Evolutionary conservation across 768 basidiomycete genomes (phyloP).

Genomic region (Melanogaster broomeanus): DNA sequence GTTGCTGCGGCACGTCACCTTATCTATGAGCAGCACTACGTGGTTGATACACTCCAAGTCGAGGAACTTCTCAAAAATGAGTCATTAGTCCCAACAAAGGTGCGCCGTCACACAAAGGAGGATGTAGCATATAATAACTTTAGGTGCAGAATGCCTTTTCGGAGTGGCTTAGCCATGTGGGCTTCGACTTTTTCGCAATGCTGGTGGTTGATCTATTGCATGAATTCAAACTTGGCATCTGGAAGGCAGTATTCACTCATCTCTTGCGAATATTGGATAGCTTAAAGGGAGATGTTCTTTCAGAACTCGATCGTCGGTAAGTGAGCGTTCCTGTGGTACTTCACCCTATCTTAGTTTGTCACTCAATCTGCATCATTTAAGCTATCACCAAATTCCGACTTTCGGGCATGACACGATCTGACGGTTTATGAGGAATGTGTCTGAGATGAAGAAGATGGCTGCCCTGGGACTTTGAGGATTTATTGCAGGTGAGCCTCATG

Average conservation of each 20-base stretch:
- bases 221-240: slow-evolving; percentile 39
- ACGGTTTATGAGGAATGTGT: slow-evolving; percentile 31
- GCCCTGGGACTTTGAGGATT: slow-evolving; percentile 39
- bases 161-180: slow-evolving; percentile 19
- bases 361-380: too few relatives aligned
- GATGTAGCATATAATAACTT: too few relatives aligned
- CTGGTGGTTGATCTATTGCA: too few relatives aligned
- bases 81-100: slow-evolving; percentile 35
- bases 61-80: background rate
- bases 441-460: slow-evolving; percentile 36
- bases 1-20: too few relatives aligned
- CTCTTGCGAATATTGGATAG: slow-evolving; percentile 35
- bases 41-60: too few relatives aligned
- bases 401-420: slow-evolving; percentile 36
- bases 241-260: slow-evolving; percentile 37
- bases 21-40: too few relatives aligned
- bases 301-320: slow-evolving; percentile 21
- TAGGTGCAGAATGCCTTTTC: slow-evolving; percentile 41
- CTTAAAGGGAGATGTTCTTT: background rate
- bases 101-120: slow-evolving; percentile 8
- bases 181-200: too few relatives aligned
- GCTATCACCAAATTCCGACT: slow-evolving; percentile 28
- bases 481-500: slow-evolving; percentile 24
- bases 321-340: slow-evolving; percentile 10
- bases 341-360: too few relatives aligned